Evolutionary conservation across 768 basidiomycete genomes (phyloP).

Genomic region (Rhodosporidiobolus odoratus): DNA sequence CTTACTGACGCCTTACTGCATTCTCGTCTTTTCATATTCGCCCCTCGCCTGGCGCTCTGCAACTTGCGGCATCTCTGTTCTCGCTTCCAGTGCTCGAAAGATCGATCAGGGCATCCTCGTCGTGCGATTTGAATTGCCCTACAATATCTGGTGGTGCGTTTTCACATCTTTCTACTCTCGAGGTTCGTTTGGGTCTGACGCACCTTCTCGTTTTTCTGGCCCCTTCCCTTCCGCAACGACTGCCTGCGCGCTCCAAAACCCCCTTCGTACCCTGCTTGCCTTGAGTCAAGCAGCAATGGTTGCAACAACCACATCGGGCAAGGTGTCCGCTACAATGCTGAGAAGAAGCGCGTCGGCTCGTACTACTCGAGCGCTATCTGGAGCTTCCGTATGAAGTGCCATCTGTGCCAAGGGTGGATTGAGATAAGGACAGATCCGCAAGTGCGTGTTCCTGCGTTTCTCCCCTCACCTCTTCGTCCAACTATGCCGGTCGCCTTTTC

Average conservation of each 20-base stretch:
- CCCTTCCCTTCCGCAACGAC: neutral
- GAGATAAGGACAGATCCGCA: constrained; percentile 97
- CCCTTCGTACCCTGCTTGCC: neutral
- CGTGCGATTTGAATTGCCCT: constrained; percentile 89
- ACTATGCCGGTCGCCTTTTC: neutral
- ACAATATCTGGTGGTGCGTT: constrained; percentile 90
- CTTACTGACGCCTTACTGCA: neutral
- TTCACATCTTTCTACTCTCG: neutral
- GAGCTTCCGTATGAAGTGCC: constrained; percentile 95
- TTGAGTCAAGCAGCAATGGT: constrained; percentile 60
- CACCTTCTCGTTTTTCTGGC: too few relatives aligned
- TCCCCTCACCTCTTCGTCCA: neutral
- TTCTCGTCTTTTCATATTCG: neutral
- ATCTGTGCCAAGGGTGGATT: constrained; percentile 93
- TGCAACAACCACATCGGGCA: constrained; percentile 97
- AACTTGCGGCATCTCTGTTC: neutral
- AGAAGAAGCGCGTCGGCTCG: constrained; percentile 92
- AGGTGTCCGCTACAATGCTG: constrained; percentile 99
- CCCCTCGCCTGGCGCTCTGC: too few relatives aligned
- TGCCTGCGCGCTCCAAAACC: neutral
- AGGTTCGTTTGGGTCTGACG: neutral
- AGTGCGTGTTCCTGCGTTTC: constrained; percentile 51
- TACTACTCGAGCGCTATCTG: constrained; percentile 94
- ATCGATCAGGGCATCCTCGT: constrained; percentile 94
- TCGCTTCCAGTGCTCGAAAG: constrained; percentile 83